Base-by-base conservation (phyloP, 768 basidiomycete species). In the Steccherinum ochraceum region DNA sequence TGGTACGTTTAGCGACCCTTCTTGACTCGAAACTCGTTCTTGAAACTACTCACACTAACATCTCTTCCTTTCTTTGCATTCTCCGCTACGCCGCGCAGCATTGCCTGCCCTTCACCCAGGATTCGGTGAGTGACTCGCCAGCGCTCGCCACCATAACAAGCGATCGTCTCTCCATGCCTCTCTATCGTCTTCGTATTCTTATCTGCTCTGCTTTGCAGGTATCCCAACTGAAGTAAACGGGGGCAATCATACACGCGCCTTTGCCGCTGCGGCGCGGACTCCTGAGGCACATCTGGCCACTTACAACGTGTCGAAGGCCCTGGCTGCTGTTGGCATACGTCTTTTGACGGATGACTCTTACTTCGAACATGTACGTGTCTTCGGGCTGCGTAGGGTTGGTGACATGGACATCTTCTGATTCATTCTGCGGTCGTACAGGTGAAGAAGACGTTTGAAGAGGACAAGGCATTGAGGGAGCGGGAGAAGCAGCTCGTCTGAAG, bases 191-290 rank as follows among this genome's bases (percentile, higher is more conserved):
- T 11, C 35, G n/a, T 39, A 21, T 13, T 1, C 48, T 24, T 51
- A n/a, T 24, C 18, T 25, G 40, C 19, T 18, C 7, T 19, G 20
- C 24, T 20, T n/a, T 12, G 1, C 48, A 89, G 89, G 86, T 11
- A 92, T 92, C 40, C 90, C 89, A 2, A 89, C 85, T 0, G 71
- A 80, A 19, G 62, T 69, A 0, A 73, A 81, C 56, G 89, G 88
- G 11, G 88, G 88, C 5, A 91, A 91, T 59, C 90, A 92, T 57
- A 91, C 90, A 0, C 68, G 67, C 2, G 81, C 69, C 12, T 92
- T 92, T 61, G 68, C 78, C n/a, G 66, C 77, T 18, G 69, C 86
- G 0, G 87, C 87, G 0, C 72, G 78, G 0, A 83, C 80, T 0
- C 62, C 70, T 2, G 69, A 67, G 24, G 79, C 88, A 0, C 90